Evolutionary conservation across 352 stramenopile species (phyloP).

Genomic region (Thraustotheca clavata): DNA sequence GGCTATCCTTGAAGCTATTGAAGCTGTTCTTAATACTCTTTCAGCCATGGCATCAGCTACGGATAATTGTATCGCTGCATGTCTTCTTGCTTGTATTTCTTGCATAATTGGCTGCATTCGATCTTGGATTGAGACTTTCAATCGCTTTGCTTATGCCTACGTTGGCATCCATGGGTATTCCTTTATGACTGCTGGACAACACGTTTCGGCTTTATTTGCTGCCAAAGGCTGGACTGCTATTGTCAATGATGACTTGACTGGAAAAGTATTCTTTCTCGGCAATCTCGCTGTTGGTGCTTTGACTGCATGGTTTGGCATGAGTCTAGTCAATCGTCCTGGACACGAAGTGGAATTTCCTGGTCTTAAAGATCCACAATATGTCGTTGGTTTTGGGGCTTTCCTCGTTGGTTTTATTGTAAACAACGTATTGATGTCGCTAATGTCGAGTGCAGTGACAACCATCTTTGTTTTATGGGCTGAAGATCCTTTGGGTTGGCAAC

Average conservation of each 20-base stretch:
- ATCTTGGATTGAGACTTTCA: conserved; percentile 84
- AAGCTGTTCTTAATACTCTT: conserved; percentile 56
- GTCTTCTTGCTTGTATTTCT: conserved; percentile 49
- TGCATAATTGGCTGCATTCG: conserved; percentile 80
- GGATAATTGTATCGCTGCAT: conserved; percentile 68
- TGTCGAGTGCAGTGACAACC: conserved; percentile 65
- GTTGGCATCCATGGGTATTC: conserved; percentile 81
- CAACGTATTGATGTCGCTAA: conserved; percentile 63
- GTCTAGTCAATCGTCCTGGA: conserved; percentile 28
- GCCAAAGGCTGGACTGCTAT: conserved; percentile 81
- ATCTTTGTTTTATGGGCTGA: conserved; percentile 81
- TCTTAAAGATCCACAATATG: conserved; percentile 51
- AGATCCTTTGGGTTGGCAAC: conserved; percentile 62
- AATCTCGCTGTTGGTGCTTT: conserved; percentile 63
- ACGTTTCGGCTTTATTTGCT: conserved; percentile 74
- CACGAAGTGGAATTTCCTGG: conserved; percentile 40
- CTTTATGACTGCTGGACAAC: conserved; percentile 65
- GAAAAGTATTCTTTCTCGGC: conserved; percentile 77
- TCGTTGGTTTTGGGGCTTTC: conserved; percentile 67
- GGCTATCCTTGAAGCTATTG: conserved; percentile 81
- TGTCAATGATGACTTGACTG: conserved; percentile 82
- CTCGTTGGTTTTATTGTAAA: conserved; percentile 66
- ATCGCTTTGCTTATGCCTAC: conserved; percentile 84
- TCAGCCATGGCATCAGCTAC: conserved; percentile 45
- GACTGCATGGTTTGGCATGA: conserved; percentile 52